These are phyloP conservation scores for Kwoniella botswanensis DNA, from an alignment of 768 basidiomycete species.

Conservation along the genomic window DNA sequence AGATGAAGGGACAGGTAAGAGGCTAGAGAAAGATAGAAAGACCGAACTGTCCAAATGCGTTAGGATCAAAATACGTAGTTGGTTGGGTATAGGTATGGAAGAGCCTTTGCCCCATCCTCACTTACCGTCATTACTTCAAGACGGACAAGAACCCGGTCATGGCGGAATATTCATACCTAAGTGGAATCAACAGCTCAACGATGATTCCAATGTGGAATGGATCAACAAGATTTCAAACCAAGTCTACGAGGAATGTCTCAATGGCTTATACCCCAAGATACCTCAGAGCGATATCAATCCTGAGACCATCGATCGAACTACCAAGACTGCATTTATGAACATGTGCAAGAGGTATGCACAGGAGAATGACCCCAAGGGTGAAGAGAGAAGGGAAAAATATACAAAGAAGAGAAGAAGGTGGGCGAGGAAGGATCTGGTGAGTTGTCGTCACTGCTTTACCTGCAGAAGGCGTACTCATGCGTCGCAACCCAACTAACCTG, in stretches of 20 bases:
- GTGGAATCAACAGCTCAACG: constrained; percentile 13
- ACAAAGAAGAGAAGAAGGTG: constrained; percentile 53
- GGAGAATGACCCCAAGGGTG: constrained; percentile 45
- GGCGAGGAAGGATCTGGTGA: constrained; percentile 56
- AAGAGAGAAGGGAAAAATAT: constrained; percentile 41
- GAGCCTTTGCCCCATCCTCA: constrained; percentile 30
- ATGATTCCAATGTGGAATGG: constrained; percentile 23
- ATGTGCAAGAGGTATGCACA: constrained; percentile 43
- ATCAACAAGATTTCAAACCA: constrained; percentile 23
- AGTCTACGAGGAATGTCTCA: constrained; percentile 20
- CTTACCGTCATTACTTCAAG: too few relatives aligned
- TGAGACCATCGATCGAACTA: constrained; percentile 25
- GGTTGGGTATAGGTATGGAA: constrained; percentile 21
- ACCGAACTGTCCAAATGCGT: constrained; percentile 32
- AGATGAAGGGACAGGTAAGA: constrained; percentile 40
- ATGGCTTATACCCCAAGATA: constrained; percentile 21
- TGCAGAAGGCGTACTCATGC: not conserved
- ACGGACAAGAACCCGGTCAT: not conserved
- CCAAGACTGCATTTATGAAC: constrained; percentile 48
- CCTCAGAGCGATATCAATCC: constrained; percentile 25
- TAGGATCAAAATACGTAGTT: constrained; percentile 27
- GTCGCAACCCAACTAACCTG: not conserved
- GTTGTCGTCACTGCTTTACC: constrained; percentile 5
- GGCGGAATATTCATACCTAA: constrained; percentile 8
- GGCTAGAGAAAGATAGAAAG: constrained; percentile 36